Evolutionary conservation across 768 basidiomycete species (phyloP).

Genomic region (Hericium rajendrae): DNA sequence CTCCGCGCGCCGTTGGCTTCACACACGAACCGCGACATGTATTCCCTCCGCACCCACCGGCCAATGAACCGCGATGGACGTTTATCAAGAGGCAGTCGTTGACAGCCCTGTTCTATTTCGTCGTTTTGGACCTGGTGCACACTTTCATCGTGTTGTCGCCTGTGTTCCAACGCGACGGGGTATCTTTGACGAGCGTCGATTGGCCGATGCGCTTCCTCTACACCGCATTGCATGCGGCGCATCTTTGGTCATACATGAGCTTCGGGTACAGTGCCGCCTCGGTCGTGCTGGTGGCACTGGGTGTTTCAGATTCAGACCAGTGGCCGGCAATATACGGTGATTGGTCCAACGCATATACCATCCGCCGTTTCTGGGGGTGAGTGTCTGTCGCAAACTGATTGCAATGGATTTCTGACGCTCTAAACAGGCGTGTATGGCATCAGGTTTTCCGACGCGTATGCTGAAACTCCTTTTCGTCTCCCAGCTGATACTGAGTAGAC

Average conservation of each 20-base stretch:
- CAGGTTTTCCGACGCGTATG: neutral
- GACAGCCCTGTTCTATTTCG: neutral
- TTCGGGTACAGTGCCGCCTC: neutral
- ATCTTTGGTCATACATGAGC: neutral
- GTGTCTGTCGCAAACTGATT: constrained; percentile 6
- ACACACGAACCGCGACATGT: neutral
- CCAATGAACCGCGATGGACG: neutral
- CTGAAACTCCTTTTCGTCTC: neutral
- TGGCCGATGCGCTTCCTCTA: neutral
- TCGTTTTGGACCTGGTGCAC: neutral
- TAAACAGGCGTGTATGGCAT: neutral
- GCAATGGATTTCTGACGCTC: no score
- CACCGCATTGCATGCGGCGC: neutral
- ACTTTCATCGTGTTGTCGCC: neutral
- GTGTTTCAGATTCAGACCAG: constrained; percentile 21
- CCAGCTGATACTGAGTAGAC: neutral
- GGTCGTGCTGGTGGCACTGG: constrained; percentile 8
- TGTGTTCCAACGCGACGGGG: neutral
- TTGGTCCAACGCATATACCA: constrained; percentile 25
- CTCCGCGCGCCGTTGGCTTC: neutral
- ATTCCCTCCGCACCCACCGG: neutral
- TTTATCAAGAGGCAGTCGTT: neutral
- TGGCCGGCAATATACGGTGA: constrained; percentile 32
- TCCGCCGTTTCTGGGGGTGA: constrained; percentile 34
- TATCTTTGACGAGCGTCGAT: neutral